Conservation (phyloP, 805 yeast genomes). For the Lachancea lanzarotensis region DNA sequence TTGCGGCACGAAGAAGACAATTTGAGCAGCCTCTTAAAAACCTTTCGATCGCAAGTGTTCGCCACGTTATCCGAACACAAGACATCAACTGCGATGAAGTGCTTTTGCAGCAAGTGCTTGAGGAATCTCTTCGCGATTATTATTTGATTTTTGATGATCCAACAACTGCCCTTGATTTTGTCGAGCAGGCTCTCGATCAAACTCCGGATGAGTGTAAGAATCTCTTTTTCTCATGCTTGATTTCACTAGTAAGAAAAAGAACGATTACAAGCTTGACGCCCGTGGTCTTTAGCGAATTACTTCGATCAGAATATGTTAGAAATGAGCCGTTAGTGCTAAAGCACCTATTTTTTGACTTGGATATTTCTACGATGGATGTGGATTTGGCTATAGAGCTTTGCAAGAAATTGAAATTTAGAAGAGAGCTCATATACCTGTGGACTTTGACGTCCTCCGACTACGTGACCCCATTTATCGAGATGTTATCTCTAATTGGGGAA, state of each 20-base stretch:
- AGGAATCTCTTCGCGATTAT: background rate
- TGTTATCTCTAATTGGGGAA: slow-evolving; percentile 34
- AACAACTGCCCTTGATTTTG: slow-evolving; percentile 8
- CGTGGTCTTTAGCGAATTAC: background rate
- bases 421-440: slow-evolving; percentile 66
- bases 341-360: background rate
- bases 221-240: background rate
- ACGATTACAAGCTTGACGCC: background rate
- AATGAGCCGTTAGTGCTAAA: background rate
- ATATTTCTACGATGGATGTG: slow-evolving; percentile 47
- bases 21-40: slow-evolving; percentile 26
- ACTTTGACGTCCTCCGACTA: slow-evolving; percentile 64
- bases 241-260: background rate
- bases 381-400: slow-evolving; percentile 68
- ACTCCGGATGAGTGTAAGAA: background rate
- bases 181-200: slow-evolving; percentile 7
- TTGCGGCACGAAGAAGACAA: slow-evolving; percentile 18
- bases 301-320: background rate
- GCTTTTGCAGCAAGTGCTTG: background rate
- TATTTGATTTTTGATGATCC: slow-evolving; percentile 1
- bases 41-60: slow-evolving; percentile 26
- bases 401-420: slow-evolving; percentile 46
- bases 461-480: slow-evolving; percentile 61
- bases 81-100: background rate
- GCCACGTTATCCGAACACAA: slow-evolving; percentile 16